Evolutionary conservation across 179 eudicot genomes (phyloP).

Genomic region (Gypsophila paniculata): DNA sequence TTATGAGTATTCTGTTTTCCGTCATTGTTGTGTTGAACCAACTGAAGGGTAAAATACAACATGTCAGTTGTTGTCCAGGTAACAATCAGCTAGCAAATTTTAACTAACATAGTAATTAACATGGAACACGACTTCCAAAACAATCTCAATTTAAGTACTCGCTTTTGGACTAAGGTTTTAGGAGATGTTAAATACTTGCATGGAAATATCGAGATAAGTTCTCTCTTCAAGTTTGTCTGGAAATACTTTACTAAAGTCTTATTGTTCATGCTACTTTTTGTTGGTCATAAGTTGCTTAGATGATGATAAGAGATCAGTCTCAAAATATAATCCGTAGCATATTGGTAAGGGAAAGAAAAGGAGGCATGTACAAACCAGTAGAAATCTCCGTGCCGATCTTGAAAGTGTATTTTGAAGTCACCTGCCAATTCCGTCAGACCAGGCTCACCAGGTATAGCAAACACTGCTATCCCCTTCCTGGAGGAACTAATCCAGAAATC

Average conservation of each 20-base stretch:
- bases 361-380: constrained; percentile 61
- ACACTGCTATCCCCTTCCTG: constrained; percentile 82
- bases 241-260: neutral
- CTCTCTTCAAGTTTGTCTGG: too few species aligned
- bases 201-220: neutral
- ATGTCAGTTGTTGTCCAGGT: constrained; percentile 1
- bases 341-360: neutral
- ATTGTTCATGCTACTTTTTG: neutral
- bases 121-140: neutral
- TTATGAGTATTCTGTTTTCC: constrained; percentile 56
- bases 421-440: constrained; percentile 86
- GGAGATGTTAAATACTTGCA: neutral
- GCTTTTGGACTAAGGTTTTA: neutral
- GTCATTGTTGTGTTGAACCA: constrained; percentile 89
- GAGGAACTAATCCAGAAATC: constrained; percentile 92
- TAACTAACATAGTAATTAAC: neutral
- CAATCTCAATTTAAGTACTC: neutral
- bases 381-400: constrained; percentile 96
- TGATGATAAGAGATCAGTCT: neutral
- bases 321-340: neutral
- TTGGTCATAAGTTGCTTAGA: neutral
- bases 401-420: constrained; percentile 91
- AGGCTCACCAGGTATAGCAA: constrained; percentile 97
- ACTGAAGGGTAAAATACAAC: constrained; percentile 34
- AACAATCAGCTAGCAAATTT: neutral